phyloP scores from a whole-genome alignment of 2,329 filamentous ascomycete species.

The Hypomyces perniciosus region DNA sequence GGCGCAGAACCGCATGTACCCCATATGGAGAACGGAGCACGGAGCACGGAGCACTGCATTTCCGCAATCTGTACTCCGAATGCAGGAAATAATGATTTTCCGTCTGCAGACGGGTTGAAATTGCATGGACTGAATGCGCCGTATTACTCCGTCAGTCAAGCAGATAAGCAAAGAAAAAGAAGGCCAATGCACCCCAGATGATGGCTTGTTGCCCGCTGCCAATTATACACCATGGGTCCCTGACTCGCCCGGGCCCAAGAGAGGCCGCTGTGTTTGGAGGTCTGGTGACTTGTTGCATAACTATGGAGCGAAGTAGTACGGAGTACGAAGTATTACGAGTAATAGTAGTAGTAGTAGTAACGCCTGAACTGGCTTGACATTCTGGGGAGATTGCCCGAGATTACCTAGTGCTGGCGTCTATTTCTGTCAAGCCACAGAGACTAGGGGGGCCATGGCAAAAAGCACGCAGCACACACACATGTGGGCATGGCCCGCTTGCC shows the following conservation, averaged over 20 bases:
- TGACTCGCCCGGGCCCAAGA: constrained; percentile 6
- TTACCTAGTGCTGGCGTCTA: constrained; percentile 7
- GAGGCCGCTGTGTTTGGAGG: neutral
- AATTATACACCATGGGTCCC: constrained; percentile 14
- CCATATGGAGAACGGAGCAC: neutral
- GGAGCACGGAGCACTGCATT: neutral
- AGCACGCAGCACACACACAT: neutral
- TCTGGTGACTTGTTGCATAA: neutral
- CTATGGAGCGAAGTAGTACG: too few relatives aligned
- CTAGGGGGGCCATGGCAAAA: neutral
- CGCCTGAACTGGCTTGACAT: constrained; percentile 2
- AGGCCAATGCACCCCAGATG: constrained; percentile 15
- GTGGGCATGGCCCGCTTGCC: neutral
- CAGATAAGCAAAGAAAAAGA: neutral
- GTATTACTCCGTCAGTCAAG: neutral
- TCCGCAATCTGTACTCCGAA: too few relatives aligned
- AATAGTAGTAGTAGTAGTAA: too few relatives aligned
- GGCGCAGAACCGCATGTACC: too few relatives aligned
- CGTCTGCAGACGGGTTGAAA: neutral
- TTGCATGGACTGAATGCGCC: neutral
- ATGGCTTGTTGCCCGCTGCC: constrained; percentile 12
- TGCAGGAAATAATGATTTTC: too few relatives aligned
- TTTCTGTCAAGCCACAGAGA: constrained; percentile 7
- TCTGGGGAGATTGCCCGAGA: constrained; percentile 14
- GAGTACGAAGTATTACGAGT: too few relatives aligned